phyloP scores from a whole-genome alignment of 305 asterid genomes.

The Withania somnifera region DNA sequence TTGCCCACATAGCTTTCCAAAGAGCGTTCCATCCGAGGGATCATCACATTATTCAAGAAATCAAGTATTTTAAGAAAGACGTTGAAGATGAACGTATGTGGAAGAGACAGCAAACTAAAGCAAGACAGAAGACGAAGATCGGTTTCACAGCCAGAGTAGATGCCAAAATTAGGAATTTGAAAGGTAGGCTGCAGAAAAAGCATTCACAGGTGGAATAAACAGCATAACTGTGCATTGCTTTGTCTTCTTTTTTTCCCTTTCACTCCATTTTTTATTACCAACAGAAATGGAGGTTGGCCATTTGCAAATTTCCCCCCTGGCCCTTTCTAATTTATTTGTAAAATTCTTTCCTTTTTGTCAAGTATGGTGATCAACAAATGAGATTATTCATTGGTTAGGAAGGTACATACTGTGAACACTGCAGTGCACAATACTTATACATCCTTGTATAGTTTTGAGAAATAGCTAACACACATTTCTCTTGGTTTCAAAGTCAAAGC shows the following conservation, averaged over 20 bases:
- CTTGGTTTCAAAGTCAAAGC: background rate
- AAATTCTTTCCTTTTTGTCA: background rate
- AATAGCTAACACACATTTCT: background rate
- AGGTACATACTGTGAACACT: background rate
- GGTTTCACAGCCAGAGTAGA: conserved; percentile 82
- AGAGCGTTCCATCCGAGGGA: conserved; percentile 61
- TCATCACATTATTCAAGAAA: conserved; percentile 75
- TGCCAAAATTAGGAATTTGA: conserved; percentile 57
- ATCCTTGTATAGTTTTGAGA: background rate
- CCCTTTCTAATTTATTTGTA: background rate
- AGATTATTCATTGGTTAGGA: background rate
- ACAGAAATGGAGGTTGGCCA: background rate
- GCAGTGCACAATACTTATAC: conserved; percentile 12
- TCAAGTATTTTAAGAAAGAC: conserved; percentile 53
- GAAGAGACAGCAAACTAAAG: conserved; percentile 54
- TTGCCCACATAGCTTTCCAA: conserved; percentile 50
- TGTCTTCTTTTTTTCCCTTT: background rate
- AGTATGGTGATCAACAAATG: background rate
- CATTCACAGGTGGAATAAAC: conserved; percentile 19
- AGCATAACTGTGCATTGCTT: background rate
- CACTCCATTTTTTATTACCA: background rate
- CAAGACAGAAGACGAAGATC: conserved; percentile 49
- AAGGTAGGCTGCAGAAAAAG: conserved; percentile 43
- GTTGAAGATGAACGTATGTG: conserved; percentile 65
- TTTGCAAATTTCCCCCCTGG: background rate